A percentile compares a stretch with the other conserved stretches of the same genome.
Evolutionary conservation across 2,329 filamentous ascomycete species (phyloP).

Genomic region (Talaromyces verruculosus): DNA sequence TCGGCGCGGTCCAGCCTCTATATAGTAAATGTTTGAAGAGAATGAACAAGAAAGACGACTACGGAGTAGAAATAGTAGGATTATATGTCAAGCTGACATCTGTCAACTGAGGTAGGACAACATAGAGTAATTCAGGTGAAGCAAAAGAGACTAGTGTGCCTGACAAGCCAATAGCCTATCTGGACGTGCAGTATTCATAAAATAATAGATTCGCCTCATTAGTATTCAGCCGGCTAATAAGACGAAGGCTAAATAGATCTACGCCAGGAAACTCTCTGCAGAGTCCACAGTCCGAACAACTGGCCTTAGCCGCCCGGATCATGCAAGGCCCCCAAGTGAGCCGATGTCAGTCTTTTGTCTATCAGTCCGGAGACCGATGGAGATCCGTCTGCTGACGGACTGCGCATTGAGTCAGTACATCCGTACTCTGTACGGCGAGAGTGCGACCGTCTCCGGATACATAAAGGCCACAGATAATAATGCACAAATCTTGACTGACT

Average conservation of each 20-base stretch:
- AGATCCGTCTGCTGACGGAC: background rate
- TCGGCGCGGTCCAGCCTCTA: background rate
- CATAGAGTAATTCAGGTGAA: conserved; percentile 3
- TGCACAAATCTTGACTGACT: background rate
- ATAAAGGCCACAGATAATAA: background rate
- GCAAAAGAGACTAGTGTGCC: conserved; percentile 14
- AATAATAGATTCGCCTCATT: conserved; percentile 11
- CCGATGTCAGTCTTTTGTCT: background rate
- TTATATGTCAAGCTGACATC: background rate
- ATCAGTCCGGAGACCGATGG: background rate
- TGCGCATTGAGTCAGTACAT: background rate
- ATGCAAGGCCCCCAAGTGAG: background rate
- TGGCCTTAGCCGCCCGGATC: background rate
- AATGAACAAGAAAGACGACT: background rate
- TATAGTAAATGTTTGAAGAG: background rate
- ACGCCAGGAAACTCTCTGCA: background rate
- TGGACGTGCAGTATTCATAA: background rate
- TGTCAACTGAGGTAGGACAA: background rate
- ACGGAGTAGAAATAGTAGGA: background rate
- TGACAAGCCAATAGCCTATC: conserved; percentile 1
- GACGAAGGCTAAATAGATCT: conserved; percentile 1
- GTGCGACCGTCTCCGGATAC: background rate
- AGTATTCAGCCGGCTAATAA: background rate
- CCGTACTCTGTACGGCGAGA: no score
- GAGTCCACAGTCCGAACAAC: background rate